These are phyloP conservation scores for Leccinum sublutescens DNA, from an alignment of 768 basidiomycete species.

Conservation along the genomic window DNA sequence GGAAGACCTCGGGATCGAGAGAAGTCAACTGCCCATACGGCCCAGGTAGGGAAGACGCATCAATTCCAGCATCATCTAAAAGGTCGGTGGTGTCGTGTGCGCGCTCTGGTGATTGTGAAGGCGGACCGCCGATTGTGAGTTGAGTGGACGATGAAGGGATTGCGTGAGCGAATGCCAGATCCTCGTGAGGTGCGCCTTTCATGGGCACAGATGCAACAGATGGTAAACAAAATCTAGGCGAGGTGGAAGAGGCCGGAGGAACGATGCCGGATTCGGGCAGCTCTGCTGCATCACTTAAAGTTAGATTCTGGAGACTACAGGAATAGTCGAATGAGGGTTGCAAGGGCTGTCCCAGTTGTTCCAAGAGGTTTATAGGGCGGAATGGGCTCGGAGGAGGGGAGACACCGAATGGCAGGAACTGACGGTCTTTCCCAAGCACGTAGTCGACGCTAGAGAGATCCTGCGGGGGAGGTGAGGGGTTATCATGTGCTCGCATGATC, in stretches of 20 bases:
- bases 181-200: not conserved
- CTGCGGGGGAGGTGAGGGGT: conserved; percentile 68
- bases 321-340: conserved; percentile 5
- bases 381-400: conserved; percentile 32
- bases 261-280: conserved; percentile 4
- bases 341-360: conserved; percentile 23
- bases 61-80: conserved; percentile 2
- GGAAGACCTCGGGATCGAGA: not conserved
- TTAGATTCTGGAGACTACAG: not conserved
- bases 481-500: conserved; percentile 68
- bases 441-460: conserved; percentile 17
- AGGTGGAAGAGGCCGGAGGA: conserved; percentile 35
- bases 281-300: conserved; percentile 4
- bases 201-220: conserved; percentile 14
- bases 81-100: conserved; percentile 8
- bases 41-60: conserved; percentile 4
- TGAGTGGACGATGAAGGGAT: conserved; percentile 9
- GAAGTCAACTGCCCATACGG: conserved; percentile 4
- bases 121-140: conserved; percentile 21
- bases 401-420: conserved; percentile 13
- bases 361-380: conserved; percentile 32
- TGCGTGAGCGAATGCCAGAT: conserved; percentile 3
- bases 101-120: conserved; percentile 22
- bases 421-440: conserved; percentile 17
- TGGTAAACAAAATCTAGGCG: conserved; percentile 43